Evolutionary conservation across 371 early-diverging fungal species (phyloP), one percentile per base, ranked within the genome.

Genomic region (Mucor velutinosus): DNA sequence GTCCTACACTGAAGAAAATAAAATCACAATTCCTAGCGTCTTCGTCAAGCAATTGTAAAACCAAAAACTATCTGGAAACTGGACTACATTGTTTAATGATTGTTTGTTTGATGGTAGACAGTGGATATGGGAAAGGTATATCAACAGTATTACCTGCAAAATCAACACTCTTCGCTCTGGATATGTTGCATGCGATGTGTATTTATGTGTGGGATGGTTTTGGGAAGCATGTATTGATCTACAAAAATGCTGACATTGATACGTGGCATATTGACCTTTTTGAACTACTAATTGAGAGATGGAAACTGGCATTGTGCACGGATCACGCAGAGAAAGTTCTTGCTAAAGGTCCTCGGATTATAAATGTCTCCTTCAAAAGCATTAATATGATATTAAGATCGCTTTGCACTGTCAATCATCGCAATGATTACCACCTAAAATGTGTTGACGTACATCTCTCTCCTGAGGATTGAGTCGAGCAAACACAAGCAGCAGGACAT

Each of bases 11-110:
- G 37, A 23, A 51, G 51, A 51, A 51, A 51, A 51, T 51, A 51
- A 51, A 51, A 51, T 51, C 51, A 25, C 51, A 51, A 25, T 51
- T 51, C 51, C 23, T 51, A 51, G 51, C 51, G 51, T 51, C 51
- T 25, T 51, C 23, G 25, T 25, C 51, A 51, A 51, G 51, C 51
- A 51, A 51, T 51, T 51, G 51, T 51, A 51, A 51, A 21, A 23
- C 10, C 23, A 51, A 51, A 51, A 51, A 51, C 12, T 12, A 45
- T 8, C 21, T 49, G 21, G 51, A 23, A 12, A 25, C 0, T 51
- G 51, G 25, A 51, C 12, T 11, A 3, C 14, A 19, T 8, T 23
- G 25, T 51, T 4, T 51, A 23, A 23, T 21, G 51, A 8, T 23
- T 23, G 23, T 25, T 51, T 12, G 21, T 51, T 51, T 25, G 51